Conservation (phyloP, 495 filamentous ascomycete genomes). For the Cenococcum geophilum region DNA sequence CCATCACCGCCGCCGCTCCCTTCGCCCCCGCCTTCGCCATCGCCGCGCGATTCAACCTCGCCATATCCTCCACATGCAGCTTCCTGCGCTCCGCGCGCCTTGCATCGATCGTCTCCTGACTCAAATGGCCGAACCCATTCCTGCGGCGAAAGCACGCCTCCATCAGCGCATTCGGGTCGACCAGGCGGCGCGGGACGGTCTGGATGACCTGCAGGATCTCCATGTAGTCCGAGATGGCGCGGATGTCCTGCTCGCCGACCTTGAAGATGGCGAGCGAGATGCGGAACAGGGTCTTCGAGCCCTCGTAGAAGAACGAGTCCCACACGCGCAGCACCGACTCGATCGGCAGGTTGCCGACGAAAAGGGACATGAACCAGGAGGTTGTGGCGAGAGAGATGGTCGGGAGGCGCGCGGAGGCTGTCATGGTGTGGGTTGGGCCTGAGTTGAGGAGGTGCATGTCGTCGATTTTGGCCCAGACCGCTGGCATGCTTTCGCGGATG, state of each 20-base stretch:
- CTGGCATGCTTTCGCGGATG: slow-evolving; percentile 74
- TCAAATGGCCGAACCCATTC: slow-evolving; percentile 78
- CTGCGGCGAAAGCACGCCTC: slow-evolving; percentile 71
- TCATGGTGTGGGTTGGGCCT: slow-evolving; percentile 26
- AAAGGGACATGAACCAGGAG: slow-evolving; percentile 98
- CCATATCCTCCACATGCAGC: slow-evolving; percentile 39
- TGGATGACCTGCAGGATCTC: slow-evolving; percentile 96
- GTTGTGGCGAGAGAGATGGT: slow-evolving; percentile 90
- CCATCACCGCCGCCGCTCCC: background rate
- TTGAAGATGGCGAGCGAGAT: slow-evolving; percentile 92
- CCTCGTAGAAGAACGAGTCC: slow-evolving; percentile 95
- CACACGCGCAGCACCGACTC: slow-evolving; percentile 88
- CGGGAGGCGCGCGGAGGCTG: slow-evolving; percentile 55
- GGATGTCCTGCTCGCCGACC: slow-evolving; percentile 75
- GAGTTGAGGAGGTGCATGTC: slow-evolving; percentile 55
- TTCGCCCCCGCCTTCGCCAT: background rate
- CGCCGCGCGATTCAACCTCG: background rate
- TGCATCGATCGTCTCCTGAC: slow-evolving; percentile 59
- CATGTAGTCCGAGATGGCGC: slow-evolving; percentile 74
- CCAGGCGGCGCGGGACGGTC: slow-evolving; percentile 68
- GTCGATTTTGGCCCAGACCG: slow-evolving; percentile 83
- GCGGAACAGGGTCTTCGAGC: slow-evolving; percentile 89
- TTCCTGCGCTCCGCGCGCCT: slow-evolving; percentile 54
- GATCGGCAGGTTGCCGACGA: slow-evolving; percentile 86
- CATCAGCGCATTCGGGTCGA: slow-evolving; percentile 76